Conservation (phyloP, 441 rosid genomes). For the Iberis amara region DNA sequence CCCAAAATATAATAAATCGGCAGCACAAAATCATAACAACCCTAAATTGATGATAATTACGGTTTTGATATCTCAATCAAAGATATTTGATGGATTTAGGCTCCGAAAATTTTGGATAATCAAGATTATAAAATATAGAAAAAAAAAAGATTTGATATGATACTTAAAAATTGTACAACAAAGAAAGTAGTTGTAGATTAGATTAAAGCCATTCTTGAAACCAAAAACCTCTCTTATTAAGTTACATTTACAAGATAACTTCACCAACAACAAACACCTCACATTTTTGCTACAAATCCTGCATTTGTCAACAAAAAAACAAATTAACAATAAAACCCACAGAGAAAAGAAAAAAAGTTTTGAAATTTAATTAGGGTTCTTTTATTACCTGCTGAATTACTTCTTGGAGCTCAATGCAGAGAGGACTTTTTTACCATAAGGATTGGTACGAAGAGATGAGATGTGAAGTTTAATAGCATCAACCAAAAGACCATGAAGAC, state of each 20-base stretch:
- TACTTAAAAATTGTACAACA: no score
- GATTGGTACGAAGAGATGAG: conserved; percentile 60
- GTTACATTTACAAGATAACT: conserved; percentile 25
- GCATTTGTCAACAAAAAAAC: conserved; percentile 6
- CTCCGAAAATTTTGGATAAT: no score
- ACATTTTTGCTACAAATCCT: conserved; percentile 25
- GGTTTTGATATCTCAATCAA: background rate
- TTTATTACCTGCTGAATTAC: conserved; percentile 33
- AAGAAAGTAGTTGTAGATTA: no score
- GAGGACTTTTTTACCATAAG: conserved; percentile 79
- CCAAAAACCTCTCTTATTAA: conserved; percentile 19
- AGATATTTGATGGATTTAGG: background rate
- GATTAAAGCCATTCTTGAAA: no score
- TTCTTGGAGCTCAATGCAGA: conserved; percentile 57
- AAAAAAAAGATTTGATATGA: no score
- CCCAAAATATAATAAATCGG: background rate
- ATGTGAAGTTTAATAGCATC: conserved; percentile 60
- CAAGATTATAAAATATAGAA: no score
- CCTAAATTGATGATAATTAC: background rate
- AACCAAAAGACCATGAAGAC: conserved; percentile 47
- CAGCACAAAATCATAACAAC: background rate
- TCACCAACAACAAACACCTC: conserved; percentile 31
- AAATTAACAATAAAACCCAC: background rate
- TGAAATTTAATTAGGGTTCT: background rate
- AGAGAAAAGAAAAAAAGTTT: background rate